These are phyloP conservation scores for Stachybotrys chartarum DNA, from an alignment of 2,329 filamentous ascomycete genomes.

Conservation along the genomic window DNA sequence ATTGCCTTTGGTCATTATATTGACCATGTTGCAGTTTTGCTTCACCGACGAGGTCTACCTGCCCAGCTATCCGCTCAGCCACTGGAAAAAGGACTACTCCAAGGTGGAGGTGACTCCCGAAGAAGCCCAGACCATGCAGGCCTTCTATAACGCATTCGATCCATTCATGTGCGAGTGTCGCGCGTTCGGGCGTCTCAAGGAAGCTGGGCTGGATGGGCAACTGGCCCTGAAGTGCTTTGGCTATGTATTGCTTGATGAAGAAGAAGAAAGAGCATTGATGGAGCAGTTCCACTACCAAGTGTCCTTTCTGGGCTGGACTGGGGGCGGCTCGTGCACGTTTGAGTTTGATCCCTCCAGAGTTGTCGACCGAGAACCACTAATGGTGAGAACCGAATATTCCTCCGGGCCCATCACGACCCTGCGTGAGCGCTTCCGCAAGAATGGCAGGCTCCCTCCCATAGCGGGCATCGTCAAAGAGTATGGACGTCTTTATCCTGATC, in stretches of 20 bases:
- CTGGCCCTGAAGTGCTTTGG: constrained; percentile 13
- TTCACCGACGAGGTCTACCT: not conserved
- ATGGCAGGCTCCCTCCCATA: too few relatives aligned
- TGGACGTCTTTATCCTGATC: too few relatives aligned
- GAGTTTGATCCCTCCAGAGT: too few relatives aligned
- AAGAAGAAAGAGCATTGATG: constrained; percentile 4
- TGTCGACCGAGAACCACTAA: too few relatives aligned
- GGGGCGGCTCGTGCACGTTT: too few relatives aligned
- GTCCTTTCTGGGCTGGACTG: too few relatives aligned
- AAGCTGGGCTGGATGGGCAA: constrained; percentile 11
- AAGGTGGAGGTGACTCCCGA: not conserved
- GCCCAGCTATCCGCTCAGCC: not conserved
- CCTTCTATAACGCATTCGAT: constrained; percentile 12
- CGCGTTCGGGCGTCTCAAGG: constrained; percentile 17
- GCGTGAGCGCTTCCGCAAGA: too few relatives aligned
- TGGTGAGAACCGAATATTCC: too few relatives aligned
- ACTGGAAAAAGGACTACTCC: not conserved
- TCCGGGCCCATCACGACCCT: too few relatives aligned
- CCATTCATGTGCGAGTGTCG: constrained; percentile 14
- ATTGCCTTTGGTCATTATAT: not conserved
- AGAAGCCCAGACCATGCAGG: not conserved
- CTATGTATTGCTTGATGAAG: constrained; percentile 14
- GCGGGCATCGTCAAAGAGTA: too few relatives aligned
- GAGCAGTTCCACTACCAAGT: too few relatives aligned
- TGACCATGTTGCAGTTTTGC: not conserved